A percentile compares a stretch with the other conserved stretches of the same genome.
phyloP scores from a whole-genome alignment of 202 grass and related monocot genomes.

The Hordeum pubiflorum region DNA sequence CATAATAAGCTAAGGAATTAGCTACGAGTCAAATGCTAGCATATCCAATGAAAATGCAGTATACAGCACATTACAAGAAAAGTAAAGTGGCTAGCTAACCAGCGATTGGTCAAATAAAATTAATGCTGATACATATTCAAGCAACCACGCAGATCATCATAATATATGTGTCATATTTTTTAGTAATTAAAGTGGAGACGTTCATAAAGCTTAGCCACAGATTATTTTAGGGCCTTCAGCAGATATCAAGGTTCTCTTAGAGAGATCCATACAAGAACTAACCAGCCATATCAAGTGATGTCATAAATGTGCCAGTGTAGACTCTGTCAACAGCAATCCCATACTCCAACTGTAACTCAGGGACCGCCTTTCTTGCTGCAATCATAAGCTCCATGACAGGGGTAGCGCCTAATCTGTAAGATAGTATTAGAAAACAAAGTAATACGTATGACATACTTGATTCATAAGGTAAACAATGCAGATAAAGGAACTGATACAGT shows the following conservation, averaged over 20 bases:
- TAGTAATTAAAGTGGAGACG: background rate
- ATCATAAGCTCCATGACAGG: slow-evolving; percentile 99
- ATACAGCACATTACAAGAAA: background rate
- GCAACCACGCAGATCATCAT: slow-evolving; percentile 6
- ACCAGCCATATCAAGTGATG: slow-evolving; percentile 99
- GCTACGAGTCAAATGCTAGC: background rate
- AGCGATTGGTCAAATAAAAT: background rate
- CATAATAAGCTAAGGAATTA: slow-evolving; percentile 20
- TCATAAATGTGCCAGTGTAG: slow-evolving; percentile 92
- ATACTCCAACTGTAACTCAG: slow-evolving; percentile 84
- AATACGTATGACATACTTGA: background rate
- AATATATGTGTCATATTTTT: background rate
- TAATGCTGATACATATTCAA: background rate
- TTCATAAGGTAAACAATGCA: background rate
- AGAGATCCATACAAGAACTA: slow-evolving; percentile 26
- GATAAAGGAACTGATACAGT: slow-evolving; percentile 20
- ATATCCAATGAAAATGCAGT: background rate
- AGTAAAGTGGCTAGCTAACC: background rate
- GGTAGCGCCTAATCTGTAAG: slow-evolving; percentile 74
- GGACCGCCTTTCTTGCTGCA: slow-evolving; percentile 84
- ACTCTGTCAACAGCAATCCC: slow-evolving; percentile 98
- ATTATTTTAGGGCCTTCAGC: background rate
- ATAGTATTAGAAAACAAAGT: slow-evolving; percentile 18
- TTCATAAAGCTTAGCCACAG: background rate
- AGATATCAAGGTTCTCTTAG: background rate